Evolutionary conservation across 345 rosid genomes (phyloP), one percentile per base, ranked within the genome.

Genomic region (Excoecaria agallocha): DNA sequence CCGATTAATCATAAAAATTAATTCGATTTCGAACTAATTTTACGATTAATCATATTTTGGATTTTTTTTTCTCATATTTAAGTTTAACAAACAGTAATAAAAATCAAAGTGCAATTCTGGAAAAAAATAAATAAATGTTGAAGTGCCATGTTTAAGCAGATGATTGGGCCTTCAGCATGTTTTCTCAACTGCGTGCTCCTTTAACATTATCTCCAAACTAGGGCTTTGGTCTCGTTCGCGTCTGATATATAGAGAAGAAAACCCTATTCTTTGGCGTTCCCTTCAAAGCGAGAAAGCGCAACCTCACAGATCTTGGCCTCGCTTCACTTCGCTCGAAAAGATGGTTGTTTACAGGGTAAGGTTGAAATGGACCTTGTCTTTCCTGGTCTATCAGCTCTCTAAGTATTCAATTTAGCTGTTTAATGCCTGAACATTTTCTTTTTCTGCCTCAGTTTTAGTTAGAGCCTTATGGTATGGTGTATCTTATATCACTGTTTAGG

Each of bases 271-370:
- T 3, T 17, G 0, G 8, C 16, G 3, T 25, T 45, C 8, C 16
- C 73, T 52, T 4, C 22, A 52, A 0, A 52, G 11, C 11, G 62
- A 37, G 62, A 35, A 11, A 51, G 5, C 4, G 20, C 22, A 37
- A 11, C 11, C 16, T 52, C 15, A 12, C 6, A 55, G 73, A 55
- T 52, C 37, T 3, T 8, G 4, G 3, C 63, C 35, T 60, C 35
- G 35, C 20, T 9, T 60, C 43, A 13, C 43, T 55, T 43, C 35
- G 17, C 38, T 5, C 9, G n/a, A 17, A 55, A 70, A 37, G 46
- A 70, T 70, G 73, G 73, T 38, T 55, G 16, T n/a, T 54, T 55
- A 37, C 51, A 70, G 63, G 73, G 73, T 70, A n/a, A 55, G 35
- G 12, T 46, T 30, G 10, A 9, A 20, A 5, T 2, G n/a, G 16